Percentiles rank a stretch among this genome's conserved stretches.
Evolutionary conservation across 2,329 filamentous ascomycete genomes (phyloP).

Genomic region (Neonectria punicea): DNA sequence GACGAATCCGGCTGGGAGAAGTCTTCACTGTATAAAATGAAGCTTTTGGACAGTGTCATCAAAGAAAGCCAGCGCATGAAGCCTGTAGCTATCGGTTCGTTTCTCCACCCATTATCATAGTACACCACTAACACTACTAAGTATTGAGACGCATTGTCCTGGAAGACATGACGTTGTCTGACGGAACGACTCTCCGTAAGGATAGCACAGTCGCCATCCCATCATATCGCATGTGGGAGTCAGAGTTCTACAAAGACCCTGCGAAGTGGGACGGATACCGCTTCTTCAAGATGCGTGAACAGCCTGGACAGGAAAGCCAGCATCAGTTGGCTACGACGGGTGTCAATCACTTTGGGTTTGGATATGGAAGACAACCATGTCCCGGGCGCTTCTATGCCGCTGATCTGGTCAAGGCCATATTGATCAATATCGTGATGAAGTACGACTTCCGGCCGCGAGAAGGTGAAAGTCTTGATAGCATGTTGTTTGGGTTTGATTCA

Average conservation of each 20-base stretch:
- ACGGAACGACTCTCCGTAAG: constrained; percentile 11
- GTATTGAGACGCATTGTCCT: constrained; percentile 9
- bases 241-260: constrained; percentile 39
- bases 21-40: constrained; percentile 4
- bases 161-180: constrained; percentile 15
- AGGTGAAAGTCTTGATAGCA: neutral
- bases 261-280: constrained; percentile 43
- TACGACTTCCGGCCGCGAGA: neutral
- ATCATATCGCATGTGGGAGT: constrained; percentile 31
- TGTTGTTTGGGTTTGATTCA: constrained; percentile 1
- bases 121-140: neutral
- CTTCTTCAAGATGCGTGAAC: constrained; percentile 42
- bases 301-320: constrained; percentile 35
- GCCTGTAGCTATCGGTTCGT: constrained; percentile 6
- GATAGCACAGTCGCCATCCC: neutral
- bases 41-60: constrained; percentile 5
- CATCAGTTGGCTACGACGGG: constrained; percentile 50
- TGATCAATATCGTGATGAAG: constrained; percentile 46
- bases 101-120: too few relatives aligned
- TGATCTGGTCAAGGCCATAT: constrained; percentile 52
- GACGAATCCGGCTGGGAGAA: constrained; percentile 7
- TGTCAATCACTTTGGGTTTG: constrained; percentile 49
- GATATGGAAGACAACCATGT: constrained; percentile 54
- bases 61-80: constrained; percentile 15
- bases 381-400: constrained; percentile 56